phyloP scores from a whole-genome alignment of 192 early-diverging fungal genomes.

The Coemansia sp. region DNA sequence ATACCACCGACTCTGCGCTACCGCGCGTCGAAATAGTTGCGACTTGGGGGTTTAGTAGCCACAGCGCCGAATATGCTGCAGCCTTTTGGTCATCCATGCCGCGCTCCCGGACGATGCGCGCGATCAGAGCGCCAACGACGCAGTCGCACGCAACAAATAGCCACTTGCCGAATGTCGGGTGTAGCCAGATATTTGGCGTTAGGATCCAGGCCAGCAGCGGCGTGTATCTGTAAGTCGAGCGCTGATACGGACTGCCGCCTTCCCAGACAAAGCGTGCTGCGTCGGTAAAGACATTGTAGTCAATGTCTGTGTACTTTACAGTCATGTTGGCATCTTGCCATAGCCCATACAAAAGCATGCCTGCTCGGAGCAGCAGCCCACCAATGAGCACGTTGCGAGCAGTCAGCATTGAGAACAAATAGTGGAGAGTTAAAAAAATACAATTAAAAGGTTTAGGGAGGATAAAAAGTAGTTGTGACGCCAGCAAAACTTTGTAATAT shows the following conservation, averaged over 20 bases:
- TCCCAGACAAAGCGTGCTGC: conserved; percentile 77
- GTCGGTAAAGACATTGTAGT: conserved; percentile 96
- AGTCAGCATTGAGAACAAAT: conserved; percentile 28
- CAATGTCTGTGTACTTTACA: conserved; percentile 99
- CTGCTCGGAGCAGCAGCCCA: conserved; percentile 61
- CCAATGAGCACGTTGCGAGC: conserved; percentile 36
- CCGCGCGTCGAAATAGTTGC: conserved; percentile 96
- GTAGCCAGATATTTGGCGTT: conserved; percentile 78
- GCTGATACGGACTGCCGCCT: conserved; percentile 80
- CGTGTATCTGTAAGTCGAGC: conserved; percentile 97
- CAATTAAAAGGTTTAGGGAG: neutral
- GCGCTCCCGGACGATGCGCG: conserved; percentile 49
- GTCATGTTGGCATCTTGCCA: conserved; percentile 85
- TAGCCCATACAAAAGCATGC: conserved; percentile 79
- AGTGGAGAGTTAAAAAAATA: neutral
- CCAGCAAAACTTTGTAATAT: neutral
- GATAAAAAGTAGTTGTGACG: neutral
- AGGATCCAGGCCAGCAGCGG: conserved; percentile 89
- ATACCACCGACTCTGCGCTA: conserved; percentile 86
- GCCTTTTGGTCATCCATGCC: conserved; percentile 58
- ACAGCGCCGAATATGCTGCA: conserved; percentile 64
- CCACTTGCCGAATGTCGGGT: conserved; percentile 84
- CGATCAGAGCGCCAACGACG: conserved; percentile 71
- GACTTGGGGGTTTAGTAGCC: conserved; percentile 95
- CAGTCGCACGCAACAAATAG: conserved; percentile 88